Evolutionary conservation across 1,139 yeast genomes (phyloP), one percentile per base, ranked within the genome.

Genomic region (Taphrina confusa): DNA sequence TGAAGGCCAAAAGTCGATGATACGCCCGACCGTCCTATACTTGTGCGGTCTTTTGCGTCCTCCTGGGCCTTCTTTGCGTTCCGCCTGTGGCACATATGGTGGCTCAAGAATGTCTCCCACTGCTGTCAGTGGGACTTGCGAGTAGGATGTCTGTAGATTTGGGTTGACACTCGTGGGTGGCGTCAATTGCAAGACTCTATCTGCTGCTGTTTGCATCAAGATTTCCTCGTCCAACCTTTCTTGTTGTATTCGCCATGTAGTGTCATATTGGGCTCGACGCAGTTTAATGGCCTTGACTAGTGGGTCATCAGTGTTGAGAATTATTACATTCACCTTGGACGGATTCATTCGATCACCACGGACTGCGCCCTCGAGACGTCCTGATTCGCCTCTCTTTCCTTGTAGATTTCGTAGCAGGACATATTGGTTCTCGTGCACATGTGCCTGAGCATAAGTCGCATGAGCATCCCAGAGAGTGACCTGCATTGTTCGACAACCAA

Each of bases 81-180:
- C 52, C 2, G 42, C 52, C 6, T 47, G 52, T 8, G 37, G 54
- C n/a, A 55, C 28, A 16, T 22, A 55, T 14, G 39, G 62, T 6
- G 52, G 61, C 9, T 33, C 31, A 34, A 60, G 49, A 30, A 60
- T 60, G 14, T 60, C 62, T 11, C 62, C 62, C 25, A 58, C 49
- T 8, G 54, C 30, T 9, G 61, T 58, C 8, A 51, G 31, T 12
- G 61, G 61, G 18, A 58, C 46, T 22, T 58, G 55, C 37, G 42
- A 31, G 28, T 58, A 37, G 9, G 61, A 46, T 9, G 58, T 54
- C n/a, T 36, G 22, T 20, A 54, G 39, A 28, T 58, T 51, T 18
- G 50, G 54, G 33, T 58, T 58, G 20, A 51, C 39, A 3, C 46
- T 31, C 22, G 50, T 25, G n/a, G 61, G 54, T 25, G 55, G 47